Evolutionary conservation across 2,329 filamentous ascomycete species (phyloP), one percentile per base, ranked within the genome.

Genomic region (Davidsoniella australis): DNA sequence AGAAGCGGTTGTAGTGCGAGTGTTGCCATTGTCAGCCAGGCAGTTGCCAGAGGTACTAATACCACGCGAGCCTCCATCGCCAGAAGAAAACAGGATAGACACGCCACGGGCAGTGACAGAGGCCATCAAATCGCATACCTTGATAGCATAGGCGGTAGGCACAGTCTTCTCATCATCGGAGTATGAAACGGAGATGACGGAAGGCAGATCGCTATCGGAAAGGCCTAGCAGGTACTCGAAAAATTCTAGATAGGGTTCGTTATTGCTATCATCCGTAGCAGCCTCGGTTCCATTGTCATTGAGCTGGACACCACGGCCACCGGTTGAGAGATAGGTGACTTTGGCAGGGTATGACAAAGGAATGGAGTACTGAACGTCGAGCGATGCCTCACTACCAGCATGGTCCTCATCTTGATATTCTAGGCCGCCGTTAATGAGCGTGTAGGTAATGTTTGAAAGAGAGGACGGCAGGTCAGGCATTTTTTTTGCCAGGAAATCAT

Each of bases 191-290:
- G 70, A 71, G 10, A 79, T 64, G 2, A 78, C 69, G 47, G 74
- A 72, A 1, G 76, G 75, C 10, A 76, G 57, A 17, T 67, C 58
- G 12, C 62, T 58, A 43, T 71, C 66, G 1, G 62, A 58, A 52
- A 66, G 63, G 18, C 55, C 59, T 1, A 77, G 62, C 6, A 78
- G 60, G 52, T 69, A 66, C 49, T 73, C 63, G 12, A 77, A 61
- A 54, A 73, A 70, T 37, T 71, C 67, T 4, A 78, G 60, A 54
- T 73, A 78, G 0, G 75, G 75, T 59, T 78, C 75, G 57, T 78
- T 78, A 53, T 66, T 59, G 45, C 58, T 58, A 3, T 57, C 54
- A 2, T 59, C 55, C 3, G 56, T 57, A 0, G 59, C 51, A 3
- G 66, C 41, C 0, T 61, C 50, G 2, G 61, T 56, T n/a, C 69